These are phyloP conservation scores for Debaryomyces subglobosus DNA, from an alignment of 1,139 yeast genomes.

Conservation along the genomic window DNA sequence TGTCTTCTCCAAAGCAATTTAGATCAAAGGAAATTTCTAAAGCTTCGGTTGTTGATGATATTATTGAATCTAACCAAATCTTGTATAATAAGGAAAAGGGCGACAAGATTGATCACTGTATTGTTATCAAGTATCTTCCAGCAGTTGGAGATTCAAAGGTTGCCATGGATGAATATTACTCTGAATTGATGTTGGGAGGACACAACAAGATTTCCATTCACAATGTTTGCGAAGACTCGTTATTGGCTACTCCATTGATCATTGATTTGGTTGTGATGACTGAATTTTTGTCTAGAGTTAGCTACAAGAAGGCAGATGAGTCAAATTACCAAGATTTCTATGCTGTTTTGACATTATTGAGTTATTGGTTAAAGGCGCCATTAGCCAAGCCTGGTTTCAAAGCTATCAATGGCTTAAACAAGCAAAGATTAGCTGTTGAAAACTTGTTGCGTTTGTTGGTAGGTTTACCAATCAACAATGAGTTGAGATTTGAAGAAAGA, in stretches of 20 bases:
- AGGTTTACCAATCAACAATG: slow-evolving; percentile 89
- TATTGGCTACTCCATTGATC: slow-evolving; percentile 92
- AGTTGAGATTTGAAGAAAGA: slow-evolving; percentile 93
- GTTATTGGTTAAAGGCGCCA: slow-evolving; percentile 98
- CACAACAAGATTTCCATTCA: slow-evolving; percentile 93
- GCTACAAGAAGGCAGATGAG: slow-evolving; percentile 60
- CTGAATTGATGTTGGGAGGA: slow-evolving; percentile 96
- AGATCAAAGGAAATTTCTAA: slow-evolving; percentile 94
- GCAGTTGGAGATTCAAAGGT: slow-evolving; percentile 97
- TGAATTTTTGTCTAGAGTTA: slow-evolving; percentile 86
- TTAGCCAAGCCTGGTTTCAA: slow-evolving; percentile 88
- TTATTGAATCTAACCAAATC: slow-evolving; percentile 85
- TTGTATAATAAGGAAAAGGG: slow-evolving; percentile 83
- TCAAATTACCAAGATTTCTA: slow-evolving; percentile 68
- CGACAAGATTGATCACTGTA: slow-evolving; percentile 85
- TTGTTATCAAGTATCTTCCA: slow-evolving; percentile 89
- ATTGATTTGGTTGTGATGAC: slow-evolving; percentile 89
- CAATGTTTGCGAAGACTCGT: slow-evolving; percentile 95
- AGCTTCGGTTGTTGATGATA: slow-evolving; percentile 91
- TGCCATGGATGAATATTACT: slow-evolving; percentile 97
- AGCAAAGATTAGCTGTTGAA: slow-evolving; percentile 91
- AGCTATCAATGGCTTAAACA: slow-evolving; percentile 91
- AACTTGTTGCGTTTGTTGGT: slow-evolving; percentile 87
- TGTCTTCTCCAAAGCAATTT: slow-evolving; percentile 91
- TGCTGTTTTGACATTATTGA: slow-evolving; percentile 82